Evolutionary conservation across 2,329 filamentous ascomycete genomes (phyloP), one percentile per base, ranked within the genome.

Genomic region (Xylaria sp.): DNA sequence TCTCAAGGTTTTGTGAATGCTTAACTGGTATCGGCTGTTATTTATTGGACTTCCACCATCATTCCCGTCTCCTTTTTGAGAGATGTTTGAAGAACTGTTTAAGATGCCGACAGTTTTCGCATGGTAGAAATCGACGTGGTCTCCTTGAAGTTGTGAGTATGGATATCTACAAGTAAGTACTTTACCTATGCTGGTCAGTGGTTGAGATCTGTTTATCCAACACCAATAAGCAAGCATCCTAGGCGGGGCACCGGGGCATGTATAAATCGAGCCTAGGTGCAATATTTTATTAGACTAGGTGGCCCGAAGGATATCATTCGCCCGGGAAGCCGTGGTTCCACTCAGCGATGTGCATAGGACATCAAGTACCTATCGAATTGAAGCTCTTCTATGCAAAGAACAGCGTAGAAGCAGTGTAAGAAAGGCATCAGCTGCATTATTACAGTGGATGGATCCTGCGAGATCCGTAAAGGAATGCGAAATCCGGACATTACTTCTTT

Each of bases 401-500:
- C 17, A 55, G 14, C 9, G 6, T 8, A 24, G 12, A 27, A 51
- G 8, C 17, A 55, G 21, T 36, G 17, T 36, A 47, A 8, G 3
- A 51, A 51, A 14, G 11, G 6, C 47, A 24, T 24, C 21, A 30
- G 48, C 48, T 51, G 48, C 19, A 51, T 14, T 3, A 51, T 51
- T 14, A 30, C 19, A 19, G 48, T 50, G 21, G 48, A 51, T 51
- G 19, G n/a, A 32, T 32, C 2, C 34, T 51, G 56, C 56, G 65
- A 39, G 42, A 30, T 14, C 50, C 65, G 65, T 34, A 61, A 27
- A 32, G 24, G 24, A 64, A 6, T 54, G 66, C 66, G 66, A 53
- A 61, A 17, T 54, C 61, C 66, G 66, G 66, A 65, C 56, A 61
- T 55, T 55, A 14, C 17, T 45, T 12, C 27, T 53, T 11, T 36